Percentiles rank a stretch among this genome's conserved stretches.
These are phyloP conservation scores for Volvox africanus DNA, from an alignment of 139 green algal species.

Conservation along the genomic window DNA sequence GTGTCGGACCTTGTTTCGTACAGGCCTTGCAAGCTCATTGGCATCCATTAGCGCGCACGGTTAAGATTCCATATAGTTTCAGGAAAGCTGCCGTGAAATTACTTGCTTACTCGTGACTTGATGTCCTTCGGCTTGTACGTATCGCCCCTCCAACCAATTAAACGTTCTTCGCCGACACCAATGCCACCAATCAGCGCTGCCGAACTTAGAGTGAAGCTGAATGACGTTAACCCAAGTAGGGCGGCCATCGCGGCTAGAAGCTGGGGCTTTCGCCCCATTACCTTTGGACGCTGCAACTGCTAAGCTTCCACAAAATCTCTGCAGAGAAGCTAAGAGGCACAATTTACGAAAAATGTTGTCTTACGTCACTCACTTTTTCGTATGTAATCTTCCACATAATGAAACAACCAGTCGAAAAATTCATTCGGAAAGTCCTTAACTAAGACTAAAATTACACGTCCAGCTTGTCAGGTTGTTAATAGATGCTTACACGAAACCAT, in stretches of 20 bases:
- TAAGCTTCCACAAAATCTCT: background rate
- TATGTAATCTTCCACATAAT: too few species aligned
- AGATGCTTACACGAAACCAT: too few species aligned
- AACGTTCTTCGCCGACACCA: constrained; percentile 36
- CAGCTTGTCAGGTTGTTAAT: too few species aligned
- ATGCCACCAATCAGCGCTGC: background rate
- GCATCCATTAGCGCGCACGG: too few species aligned
- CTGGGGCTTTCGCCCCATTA: constrained; percentile 20
- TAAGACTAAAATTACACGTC: too few species aligned
- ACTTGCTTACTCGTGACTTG: background rate
- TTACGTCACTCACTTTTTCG: too few species aligned
- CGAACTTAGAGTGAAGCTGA: background rate
- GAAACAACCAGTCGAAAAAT: too few species aligned
- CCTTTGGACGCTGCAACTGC: background rate
- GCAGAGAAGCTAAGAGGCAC: background rate
- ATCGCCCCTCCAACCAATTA: constrained; percentile 64
- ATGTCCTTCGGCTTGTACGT: constrained; percentile 49
- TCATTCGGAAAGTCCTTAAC: too few species aligned
- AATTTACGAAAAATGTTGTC: background rate
- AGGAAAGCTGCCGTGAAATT: too few species aligned
- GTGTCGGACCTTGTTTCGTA: too few species aligned
- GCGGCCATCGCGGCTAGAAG: background rate
- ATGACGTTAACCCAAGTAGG: background rate
- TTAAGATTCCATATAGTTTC: too few species aligned
- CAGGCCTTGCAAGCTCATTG: too few species aligned